Evolutionary conservation across 148 eudicot species (phyloP).

Genomic region (Rhododendron vialii): DNA sequence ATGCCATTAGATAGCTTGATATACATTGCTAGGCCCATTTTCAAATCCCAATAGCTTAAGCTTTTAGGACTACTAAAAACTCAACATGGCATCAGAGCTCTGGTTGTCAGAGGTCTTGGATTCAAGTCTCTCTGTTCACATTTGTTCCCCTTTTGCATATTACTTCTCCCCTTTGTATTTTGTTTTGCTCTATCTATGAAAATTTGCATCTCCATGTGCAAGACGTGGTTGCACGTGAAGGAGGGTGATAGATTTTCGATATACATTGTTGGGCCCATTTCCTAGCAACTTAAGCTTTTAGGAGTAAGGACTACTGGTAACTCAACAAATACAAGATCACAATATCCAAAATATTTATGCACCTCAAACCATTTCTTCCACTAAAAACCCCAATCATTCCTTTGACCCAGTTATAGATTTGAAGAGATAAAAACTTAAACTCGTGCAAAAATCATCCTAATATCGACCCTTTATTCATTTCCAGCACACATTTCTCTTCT

Average conservation of each 20-base stretch:
- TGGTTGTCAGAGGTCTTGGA: background rate
- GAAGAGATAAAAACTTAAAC: background rate
- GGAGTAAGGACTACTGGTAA: background rate
- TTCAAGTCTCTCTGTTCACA: background rate
- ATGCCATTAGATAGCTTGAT: background rate
- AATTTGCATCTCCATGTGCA: background rate
- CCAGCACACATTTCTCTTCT: background rate
- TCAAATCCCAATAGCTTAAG: background rate
- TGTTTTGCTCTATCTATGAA: too few species aligned
- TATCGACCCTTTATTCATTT: background rate
- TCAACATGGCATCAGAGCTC: background rate
- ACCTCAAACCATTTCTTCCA: background rate
- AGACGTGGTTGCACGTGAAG: background rate
- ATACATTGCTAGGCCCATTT: background rate
- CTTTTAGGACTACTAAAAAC: background rate
- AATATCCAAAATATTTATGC: constrained; percentile 6
- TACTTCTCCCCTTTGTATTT: background rate
- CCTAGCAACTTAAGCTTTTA: background rate
- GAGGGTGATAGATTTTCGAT: background rate
- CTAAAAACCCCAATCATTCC: background rate
- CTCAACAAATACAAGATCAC: background rate
- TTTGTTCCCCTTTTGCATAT: background rate
- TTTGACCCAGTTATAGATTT: background rate
- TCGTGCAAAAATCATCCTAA: background rate
- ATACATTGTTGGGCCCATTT: background rate